These are phyloP conservation scores for Cryptosporidium meleagridis DNA, from an alignment of 169 alveolate genomes.

Conservation along the genomic window DNA sequence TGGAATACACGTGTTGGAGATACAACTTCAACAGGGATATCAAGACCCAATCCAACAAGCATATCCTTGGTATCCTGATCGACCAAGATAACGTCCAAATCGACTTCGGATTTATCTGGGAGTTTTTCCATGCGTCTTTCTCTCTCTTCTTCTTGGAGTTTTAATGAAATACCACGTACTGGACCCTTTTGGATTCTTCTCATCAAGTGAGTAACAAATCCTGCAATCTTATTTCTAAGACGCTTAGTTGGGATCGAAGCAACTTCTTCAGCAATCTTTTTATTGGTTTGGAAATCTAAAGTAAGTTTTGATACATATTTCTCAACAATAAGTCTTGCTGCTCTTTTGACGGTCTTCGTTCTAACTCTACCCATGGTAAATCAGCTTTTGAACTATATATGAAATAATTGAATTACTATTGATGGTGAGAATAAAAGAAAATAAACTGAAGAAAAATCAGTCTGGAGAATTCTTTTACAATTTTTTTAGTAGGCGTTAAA, in stretches of 20 bases:
- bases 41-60: constrained; percentile 86
- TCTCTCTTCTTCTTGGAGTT: constrained; percentile 99
- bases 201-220: constrained; percentile 95
- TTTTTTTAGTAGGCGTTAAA: neutral
- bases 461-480: neutral
- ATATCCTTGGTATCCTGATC: constrained; percentile 91
- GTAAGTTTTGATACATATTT: constrained; percentile 97
- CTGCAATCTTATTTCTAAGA: constrained; percentile 97
- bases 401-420: neutral
- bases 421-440: neutral
- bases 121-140: constrained; percentile 98
- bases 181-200: constrained; percentile 98
- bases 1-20: constrained; percentile 73
- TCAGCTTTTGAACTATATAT: neutral
- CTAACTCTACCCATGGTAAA: constrained; percentile 97
- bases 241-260: constrained; percentile 98
- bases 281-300: constrained; percentile 98
- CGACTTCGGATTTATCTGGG: constrained; percentile 95
- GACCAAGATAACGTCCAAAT: constrained; percentile 87
- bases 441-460: constrained; percentile 4
- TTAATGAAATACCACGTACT: constrained; percentile 99
- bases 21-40: constrained; percentile 80
- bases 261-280: constrained; percentile 98
- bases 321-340: constrained; percentile 99
- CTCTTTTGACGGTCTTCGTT: constrained; percentile 99